A percentile compares a stretch with the other conserved stretches of the same genome.
These are phyloP conservation scores for Crithidia thermophila DNA, from an alignment of 208 protist species.

Conservation along the genomic window DNA sequence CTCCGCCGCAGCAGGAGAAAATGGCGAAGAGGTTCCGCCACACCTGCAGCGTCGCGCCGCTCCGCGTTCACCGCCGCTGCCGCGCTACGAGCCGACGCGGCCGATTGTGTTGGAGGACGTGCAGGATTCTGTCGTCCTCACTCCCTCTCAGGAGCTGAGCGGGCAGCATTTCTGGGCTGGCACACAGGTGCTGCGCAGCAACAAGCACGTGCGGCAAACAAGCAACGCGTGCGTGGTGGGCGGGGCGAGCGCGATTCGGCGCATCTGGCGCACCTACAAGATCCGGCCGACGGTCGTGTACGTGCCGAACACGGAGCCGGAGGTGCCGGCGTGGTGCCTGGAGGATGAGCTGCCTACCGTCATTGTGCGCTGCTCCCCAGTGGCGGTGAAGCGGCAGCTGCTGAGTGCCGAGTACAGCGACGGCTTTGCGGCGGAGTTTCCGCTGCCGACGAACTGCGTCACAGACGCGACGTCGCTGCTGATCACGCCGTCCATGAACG, in stretches of 20 bases:
- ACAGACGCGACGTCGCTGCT: constrained; percentile 36
- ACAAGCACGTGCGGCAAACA: constrained; percentile 44
- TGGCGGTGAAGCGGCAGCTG: constrained; percentile 66
- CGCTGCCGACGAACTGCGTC: constrained; percentile 27
- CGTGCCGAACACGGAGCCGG: constrained; percentile 58
- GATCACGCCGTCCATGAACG: too few species aligned
- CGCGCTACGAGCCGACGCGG: not conserved
- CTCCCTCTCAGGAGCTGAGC: constrained; percentile 31
- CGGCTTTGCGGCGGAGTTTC: constrained; percentile 85
- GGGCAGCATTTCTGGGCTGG: constrained; percentile 69
- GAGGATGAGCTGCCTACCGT: constrained; percentile 62
- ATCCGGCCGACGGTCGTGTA: constrained; percentile 80
- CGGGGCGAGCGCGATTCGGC: constrained; percentile 65
- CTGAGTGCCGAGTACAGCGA: constrained; percentile 82
- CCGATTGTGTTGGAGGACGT: constrained; percentile 55
- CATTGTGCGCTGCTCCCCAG: constrained; percentile 72
- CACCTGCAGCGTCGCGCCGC: too few species aligned
- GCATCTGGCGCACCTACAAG: constrained; percentile 74
- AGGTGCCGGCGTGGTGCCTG: constrained; percentile 69
- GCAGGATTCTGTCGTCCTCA: constrained; percentile 30
- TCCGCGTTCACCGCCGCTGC: not conserved
- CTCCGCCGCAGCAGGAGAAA: too few species aligned
- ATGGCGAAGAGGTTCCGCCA: too few species aligned
- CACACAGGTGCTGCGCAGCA: constrained; percentile 56
- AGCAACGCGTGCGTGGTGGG: constrained; percentile 77